Conservation (phyloP, 1,284 basidiomycete genomes). For the Melampsora larici-populina region DNA sequence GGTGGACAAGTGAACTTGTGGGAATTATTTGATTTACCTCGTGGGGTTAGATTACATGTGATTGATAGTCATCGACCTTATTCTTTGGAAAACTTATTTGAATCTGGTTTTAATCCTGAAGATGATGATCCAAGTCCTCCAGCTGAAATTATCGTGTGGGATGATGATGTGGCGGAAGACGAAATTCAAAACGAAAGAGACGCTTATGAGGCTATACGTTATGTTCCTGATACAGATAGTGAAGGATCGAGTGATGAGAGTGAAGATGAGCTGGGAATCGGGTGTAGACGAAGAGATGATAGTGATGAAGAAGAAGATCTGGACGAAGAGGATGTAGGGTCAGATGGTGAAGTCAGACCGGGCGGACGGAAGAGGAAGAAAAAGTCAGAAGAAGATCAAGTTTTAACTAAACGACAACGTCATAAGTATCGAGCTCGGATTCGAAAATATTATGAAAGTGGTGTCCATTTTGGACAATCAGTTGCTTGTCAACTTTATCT, state of each 20-base stretch:
- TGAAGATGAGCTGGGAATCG: slow-evolving; percentile 33
- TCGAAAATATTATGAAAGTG: slow-evolving; percentile 77
- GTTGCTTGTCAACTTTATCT: slow-evolving; percentile 84
- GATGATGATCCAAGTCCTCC: not conserved
- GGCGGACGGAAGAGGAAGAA: slow-evolving; percentile 7
- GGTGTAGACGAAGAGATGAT: slow-evolving; percentile 7
- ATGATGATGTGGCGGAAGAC: slow-evolving; percentile 23
- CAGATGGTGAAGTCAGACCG: not conserved
- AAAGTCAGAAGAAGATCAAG: not conserved
- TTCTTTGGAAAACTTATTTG: slow-evolving; percentile 84
- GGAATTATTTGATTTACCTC: slow-evolving; percentile 54
- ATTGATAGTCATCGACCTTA: slow-evolving; percentile 91
- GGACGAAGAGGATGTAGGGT: not conserved
- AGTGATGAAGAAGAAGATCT: slow-evolving; percentile 11
- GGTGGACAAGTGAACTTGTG: slow-evolving; percentile 82
- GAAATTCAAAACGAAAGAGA: slow-evolving; percentile 13
- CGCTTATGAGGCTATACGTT: slow-evolving; percentile 26
- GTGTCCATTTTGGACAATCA: slow-evolving; percentile 83
- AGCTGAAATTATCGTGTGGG: slow-evolving; percentile 31
- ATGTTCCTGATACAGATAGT: slow-evolving; percentile 20
- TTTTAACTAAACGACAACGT: slow-evolving; percentile 14
- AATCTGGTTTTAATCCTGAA: slow-evolving; percentile 48
- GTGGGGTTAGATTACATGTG: slow-evolving; percentile 69
- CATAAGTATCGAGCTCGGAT: slow-evolving; percentile 62
- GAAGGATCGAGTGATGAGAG: slow-evolving; percentile 10